phyloP scores from a whole-genome alignment of 169 alveolate species.

The Cryptosporidium andersoni region DNA sequence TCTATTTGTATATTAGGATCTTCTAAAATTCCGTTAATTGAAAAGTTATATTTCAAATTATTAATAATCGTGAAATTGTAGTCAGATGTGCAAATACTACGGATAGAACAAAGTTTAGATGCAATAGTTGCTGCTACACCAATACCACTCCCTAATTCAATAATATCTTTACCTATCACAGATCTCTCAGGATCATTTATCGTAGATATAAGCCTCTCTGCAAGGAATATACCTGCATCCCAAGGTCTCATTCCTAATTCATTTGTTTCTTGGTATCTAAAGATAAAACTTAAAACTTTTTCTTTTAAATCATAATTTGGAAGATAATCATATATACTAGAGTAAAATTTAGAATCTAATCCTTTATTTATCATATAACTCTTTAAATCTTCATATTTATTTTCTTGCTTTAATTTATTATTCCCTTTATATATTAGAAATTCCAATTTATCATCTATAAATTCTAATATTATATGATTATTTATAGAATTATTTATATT shows the following conservation, averaged over 20 bases:
- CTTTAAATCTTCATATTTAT: too few relatives aligned
- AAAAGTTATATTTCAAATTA: constrained; percentile 32
- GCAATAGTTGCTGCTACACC: constrained; percentile 54
- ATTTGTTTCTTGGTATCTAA: constrained; percentile 31
- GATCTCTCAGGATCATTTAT: constrained; percentile 1
- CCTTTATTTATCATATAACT: too few relatives aligned
- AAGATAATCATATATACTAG: too few relatives aligned
- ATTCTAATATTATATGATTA: too few relatives aligned
- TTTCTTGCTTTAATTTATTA: too few relatives aligned
- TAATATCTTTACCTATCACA: constrained; percentile 6
- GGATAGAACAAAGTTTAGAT: constrained; percentile 4
- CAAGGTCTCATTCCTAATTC: constrained; percentile 66
- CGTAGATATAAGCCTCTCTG: constrained; percentile 35
- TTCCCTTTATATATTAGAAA: too few relatives aligned
- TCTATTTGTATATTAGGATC: too few relatives aligned
- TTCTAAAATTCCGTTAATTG: constrained; percentile 19
- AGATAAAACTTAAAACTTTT: constrained; percentile 1
- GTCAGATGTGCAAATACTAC: constrained; percentile 45
- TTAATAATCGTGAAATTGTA: constrained; percentile 7
- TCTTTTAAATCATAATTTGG: too few relatives aligned
- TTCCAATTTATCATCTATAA: too few relatives aligned
- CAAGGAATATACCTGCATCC: constrained; percentile 53
- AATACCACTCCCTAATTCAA: constrained; percentile 67
- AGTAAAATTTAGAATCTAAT: too few relatives aligned
- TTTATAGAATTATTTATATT: neutral